These are phyloP conservation scores for Spinacia oleracea DNA, from an alignment of 179 eudicot species.

Conservation along the genomic window DNA sequence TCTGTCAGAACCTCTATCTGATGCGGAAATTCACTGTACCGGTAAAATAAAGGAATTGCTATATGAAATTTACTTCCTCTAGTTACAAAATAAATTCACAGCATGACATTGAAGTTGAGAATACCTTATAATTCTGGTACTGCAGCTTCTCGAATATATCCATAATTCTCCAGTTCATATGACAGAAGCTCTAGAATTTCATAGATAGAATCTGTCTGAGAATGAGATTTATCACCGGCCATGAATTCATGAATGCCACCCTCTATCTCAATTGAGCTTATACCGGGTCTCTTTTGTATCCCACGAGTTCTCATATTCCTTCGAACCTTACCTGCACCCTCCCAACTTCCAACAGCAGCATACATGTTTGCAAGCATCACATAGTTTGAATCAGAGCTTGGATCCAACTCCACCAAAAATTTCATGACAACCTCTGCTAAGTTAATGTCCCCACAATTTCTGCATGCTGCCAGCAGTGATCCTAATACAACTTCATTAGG, in stretches of 20 bases:
- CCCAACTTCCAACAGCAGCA: constrained; percentile 71
- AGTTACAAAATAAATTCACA: too few relatives aligned
- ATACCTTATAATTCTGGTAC: constrained; percentile 27
- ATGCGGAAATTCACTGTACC: too few relatives aligned
- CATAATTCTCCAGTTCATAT: constrained; percentile 36
- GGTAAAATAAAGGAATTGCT: too few relatives aligned
- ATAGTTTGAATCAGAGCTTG: constrained; percentile 53
- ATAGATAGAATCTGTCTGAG: constrained; percentile 43
- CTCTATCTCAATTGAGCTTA: constrained; percentile 66
- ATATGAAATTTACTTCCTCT: too few relatives aligned
- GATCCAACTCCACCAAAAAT: constrained; percentile 47
- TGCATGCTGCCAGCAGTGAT: constrained; percentile 69
- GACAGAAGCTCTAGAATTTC: constrained; percentile 44
- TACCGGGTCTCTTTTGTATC: constrained; percentile 62
- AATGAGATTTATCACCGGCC: constrained; percentile 66
- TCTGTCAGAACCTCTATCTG: too few relatives aligned
- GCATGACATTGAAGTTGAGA: background rate
- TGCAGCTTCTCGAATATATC: constrained; percentile 31
- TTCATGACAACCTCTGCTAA: constrained; percentile 65
- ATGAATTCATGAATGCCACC: constrained; percentile 55
- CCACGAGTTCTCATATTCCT: constrained; percentile 65
- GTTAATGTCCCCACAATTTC: constrained; percentile 44
- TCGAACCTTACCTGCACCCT: constrained; percentile 56
- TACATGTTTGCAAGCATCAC: constrained; percentile 70
- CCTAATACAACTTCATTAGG: constrained; percentile 71